phyloP scores from a whole-genome alignment of 164 flowering plant genomes.

The Platanus orientalis region DNA sequence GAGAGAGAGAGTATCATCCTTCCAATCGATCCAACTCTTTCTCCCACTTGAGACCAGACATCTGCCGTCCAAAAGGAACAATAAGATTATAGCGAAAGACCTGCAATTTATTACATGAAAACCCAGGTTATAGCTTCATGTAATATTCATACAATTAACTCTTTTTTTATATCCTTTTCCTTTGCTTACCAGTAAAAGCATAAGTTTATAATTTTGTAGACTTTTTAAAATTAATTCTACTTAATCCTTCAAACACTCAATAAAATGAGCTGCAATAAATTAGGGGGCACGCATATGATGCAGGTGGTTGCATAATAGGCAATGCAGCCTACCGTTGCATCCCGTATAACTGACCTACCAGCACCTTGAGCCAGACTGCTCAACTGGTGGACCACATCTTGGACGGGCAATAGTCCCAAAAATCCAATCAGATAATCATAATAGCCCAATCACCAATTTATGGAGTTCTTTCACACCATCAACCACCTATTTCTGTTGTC shows the following conservation, averaged over 20 bases:
- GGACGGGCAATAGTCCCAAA: neutral
- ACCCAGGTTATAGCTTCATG: neutral
- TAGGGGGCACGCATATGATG: neutral
- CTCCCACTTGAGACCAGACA: slow-evolving; percentile 90
- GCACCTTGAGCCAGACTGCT: neutral
- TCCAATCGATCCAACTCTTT: slow-evolving; percentile 62
- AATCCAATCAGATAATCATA: neutral
- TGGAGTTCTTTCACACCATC: neutral
- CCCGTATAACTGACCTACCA: neutral
- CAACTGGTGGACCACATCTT: neutral
- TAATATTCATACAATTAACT: too few relatives aligned
- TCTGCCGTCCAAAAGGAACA: slow-evolving; percentile 91
- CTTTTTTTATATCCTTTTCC: too few relatives aligned
- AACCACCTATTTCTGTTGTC: neutral
- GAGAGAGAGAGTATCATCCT: slow-evolving; percentile 8
- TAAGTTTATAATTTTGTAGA: too few relatives aligned
- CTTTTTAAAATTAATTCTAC: neutral
- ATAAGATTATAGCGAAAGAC: slow-evolving; percentile 86
- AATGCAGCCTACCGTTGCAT: neutral
- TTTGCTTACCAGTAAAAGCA: too few relatives aligned
- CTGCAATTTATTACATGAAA: slow-evolving; percentile 34
- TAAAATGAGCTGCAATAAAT: too few relatives aligned
- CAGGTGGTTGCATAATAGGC: neutral
- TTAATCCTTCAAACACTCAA: neutral
- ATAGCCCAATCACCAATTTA: neutral